Percentiles rank a stretch among this genome's conserved stretches.
Conservation (phyloP, 2,329 filamentous ascomycete genomes). For the Acrodontium crateriforme region DNA sequence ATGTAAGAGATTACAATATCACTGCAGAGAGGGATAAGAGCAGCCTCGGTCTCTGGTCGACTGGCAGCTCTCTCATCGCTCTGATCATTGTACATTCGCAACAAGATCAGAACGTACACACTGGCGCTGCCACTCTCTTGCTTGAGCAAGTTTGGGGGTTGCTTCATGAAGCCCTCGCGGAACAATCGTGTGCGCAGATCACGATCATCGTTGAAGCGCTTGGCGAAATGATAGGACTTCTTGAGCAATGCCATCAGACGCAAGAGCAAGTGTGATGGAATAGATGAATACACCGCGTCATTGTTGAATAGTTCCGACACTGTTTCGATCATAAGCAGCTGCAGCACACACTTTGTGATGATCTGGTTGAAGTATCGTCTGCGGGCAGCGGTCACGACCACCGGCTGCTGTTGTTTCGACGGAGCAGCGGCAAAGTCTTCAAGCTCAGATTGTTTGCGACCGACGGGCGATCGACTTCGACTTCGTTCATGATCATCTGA, state of each 20-base stretch:
- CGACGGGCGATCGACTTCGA: conserved; percentile 3
- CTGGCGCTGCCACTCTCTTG: conserved; percentile 87
- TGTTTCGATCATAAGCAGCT: conserved; percentile 98
- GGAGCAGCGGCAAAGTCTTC: conserved; percentile 79
- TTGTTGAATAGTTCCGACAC: conserved; percentile 98
- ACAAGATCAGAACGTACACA: conserved; percentile 89
- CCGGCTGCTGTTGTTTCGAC: conserved; percentile 64
- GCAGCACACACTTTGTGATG: conserved; percentile 94
- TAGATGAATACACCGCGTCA: conserved; percentile 83
- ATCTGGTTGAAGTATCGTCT: conserved; percentile 98
- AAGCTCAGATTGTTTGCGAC: conserved; percentile 34
- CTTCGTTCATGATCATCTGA: conserved; percentile 3
- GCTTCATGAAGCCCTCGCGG: conserved; percentile 99
- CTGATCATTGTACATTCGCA: conserved; percentile 93
- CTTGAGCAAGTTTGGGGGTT: conserved; percentile 92
- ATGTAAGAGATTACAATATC: conserved; percentile 85
- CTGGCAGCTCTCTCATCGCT: conserved; percentile 67
- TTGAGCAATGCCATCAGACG: conserved; percentile 89
- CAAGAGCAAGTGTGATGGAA: conserved; percentile 78
- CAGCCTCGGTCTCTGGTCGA: conserved; percentile 72
- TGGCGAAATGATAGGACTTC: conserved; percentile 91
- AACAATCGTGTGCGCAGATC: conserved; percentile 87
- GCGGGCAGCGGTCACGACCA: conserved; percentile 84
- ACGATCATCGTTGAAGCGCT: conserved; percentile 95
- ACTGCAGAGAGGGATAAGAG: conserved; percentile 83